Evolutionary conservation across 768 basidiomycete species (phyloP).

Genomic region (Rhizopogon vesiculosus): DNA sequence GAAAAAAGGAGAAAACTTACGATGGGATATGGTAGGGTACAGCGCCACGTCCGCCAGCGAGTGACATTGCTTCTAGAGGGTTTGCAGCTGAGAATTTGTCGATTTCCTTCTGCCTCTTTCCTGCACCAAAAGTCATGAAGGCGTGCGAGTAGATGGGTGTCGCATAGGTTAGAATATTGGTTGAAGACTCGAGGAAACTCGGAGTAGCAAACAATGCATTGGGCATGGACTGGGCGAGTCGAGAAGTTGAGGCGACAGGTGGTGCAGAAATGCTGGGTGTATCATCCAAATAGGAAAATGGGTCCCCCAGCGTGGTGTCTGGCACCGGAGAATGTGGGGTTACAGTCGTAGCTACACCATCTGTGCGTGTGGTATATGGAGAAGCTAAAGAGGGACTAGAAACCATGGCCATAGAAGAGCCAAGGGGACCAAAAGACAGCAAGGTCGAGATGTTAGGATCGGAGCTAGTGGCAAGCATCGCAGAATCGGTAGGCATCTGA

Average conservation of each 20-base stretch:
- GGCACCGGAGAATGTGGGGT: conserved; percentile 2
- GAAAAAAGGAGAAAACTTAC: conserved; percentile 35
- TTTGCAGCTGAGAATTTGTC: conserved; percentile 71
- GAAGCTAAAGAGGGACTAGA: neutral
- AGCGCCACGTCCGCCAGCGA: conserved; percentile 42
- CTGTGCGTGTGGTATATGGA: neutral
- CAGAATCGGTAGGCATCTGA: neutral
- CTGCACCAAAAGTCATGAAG: conserved; percentile 85
- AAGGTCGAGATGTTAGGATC: neutral
- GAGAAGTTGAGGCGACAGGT: conserved; percentile 17
- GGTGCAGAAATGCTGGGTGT: conserved; percentile 24
- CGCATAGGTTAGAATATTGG: conserved; percentile 42
- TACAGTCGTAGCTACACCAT: neutral
- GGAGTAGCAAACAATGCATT: conserved; percentile 31
- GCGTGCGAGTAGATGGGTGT: conserved; percentile 65
- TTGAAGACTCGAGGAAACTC: conserved; percentile 28
- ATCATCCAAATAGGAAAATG: conserved; percentile 57
- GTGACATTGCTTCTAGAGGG: conserved; percentile 55
- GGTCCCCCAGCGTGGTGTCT: conserved; percentile 33
- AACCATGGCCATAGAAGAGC: neutral
- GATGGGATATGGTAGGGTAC: conserved; percentile 82
- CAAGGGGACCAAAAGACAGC: neutral
- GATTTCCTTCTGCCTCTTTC: conserved; percentile 79
- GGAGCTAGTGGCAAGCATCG: neutral
- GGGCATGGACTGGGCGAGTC: conserved; percentile 16